A percentile compares a stretch with the other conserved stretches of the same genome.
Conservation (phyloP, 345 rosid species). For the Tarenaya hassleriana region DNA sequence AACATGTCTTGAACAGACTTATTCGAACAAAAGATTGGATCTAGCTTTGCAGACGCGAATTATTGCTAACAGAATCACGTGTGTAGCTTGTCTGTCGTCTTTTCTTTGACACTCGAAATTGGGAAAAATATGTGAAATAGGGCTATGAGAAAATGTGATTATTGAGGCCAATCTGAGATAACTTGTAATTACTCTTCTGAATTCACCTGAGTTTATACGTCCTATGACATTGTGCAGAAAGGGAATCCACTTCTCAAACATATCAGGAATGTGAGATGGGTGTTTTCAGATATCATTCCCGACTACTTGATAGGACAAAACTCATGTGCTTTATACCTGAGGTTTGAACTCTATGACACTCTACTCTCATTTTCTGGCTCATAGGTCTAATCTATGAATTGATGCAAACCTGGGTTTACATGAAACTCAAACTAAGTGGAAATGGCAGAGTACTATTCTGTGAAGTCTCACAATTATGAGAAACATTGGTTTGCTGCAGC, state of each 20-base stretch:
- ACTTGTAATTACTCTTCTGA: neutral
- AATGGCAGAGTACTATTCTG: neutral
- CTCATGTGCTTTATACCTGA: slow-evolving; percentile 81
- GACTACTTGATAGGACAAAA: slow-evolving; percentile 79
- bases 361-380: neutral
- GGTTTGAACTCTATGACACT: slow-evolving; percentile 35
- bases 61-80: too few species aligned
- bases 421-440: neutral
- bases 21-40: too few species aligned
- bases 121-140: too few species aligned
- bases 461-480: neutral
- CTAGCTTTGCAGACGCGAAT: too few species aligned
- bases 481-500: slow-evolving; percentile 32
- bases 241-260: slow-evolving; percentile 91
- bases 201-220: neutral
- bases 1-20: too few species aligned
- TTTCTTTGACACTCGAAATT: too few species aligned
- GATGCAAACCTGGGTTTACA: neutral
- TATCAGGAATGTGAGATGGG: slow-evolving; percentile 81
- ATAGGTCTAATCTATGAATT: neutral
- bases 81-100: too few species aligned
- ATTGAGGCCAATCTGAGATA: neutral
- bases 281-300: slow-evolving; percentile 62
- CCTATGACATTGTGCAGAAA: slow-evolving; percentile 48
- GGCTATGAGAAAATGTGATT: too few species aligned